Evolutionary conservation across 23 red algal genomes (phyloP).

Genomic region (Agarophyton chilense): DNA sequence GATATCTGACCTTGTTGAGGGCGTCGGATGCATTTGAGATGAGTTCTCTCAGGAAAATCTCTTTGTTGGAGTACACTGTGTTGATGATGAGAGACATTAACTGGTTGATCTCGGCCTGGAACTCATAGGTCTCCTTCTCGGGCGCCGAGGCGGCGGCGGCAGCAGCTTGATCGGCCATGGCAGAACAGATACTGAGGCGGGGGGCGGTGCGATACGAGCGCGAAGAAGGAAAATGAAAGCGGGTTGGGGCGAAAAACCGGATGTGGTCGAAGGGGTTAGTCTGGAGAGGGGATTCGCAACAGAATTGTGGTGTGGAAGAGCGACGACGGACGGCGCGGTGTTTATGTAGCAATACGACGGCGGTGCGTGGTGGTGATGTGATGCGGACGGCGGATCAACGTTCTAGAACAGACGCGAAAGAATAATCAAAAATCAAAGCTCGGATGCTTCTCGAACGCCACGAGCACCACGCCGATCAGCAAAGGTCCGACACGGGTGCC

Average conservation of each 20-base stretch:
- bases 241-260: no score
- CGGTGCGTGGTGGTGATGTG: not conserved
- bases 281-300: no score
- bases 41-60: constrained; percentile 96
- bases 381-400: no score
- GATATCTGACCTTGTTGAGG: constrained; percentile 97
- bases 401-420: constrained; percentile 3
- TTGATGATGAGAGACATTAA: constrained; percentile 99
- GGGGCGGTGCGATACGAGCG: no score
- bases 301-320: no score
- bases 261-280: no score
- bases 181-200: no score
- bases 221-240: not conserved
- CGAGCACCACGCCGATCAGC: no score
- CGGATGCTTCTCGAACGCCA: constrained; percentile 10
- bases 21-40: constrained; percentile 99
- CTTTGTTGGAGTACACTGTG: constrained; percentile 94
- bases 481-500: no score
- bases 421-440: not conserved
- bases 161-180: constrained; percentile 30
- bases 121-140: constrained; percentile 94
- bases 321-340: no score
- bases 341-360: constrained; percentile 2
- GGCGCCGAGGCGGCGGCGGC: constrained; percentile 41
- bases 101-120: constrained; percentile 99